These are phyloP conservation scores for Yamadazyma diddensiae DNA, from an alignment of 1,139 yeast species.

Conservation along the genomic window DNA sequence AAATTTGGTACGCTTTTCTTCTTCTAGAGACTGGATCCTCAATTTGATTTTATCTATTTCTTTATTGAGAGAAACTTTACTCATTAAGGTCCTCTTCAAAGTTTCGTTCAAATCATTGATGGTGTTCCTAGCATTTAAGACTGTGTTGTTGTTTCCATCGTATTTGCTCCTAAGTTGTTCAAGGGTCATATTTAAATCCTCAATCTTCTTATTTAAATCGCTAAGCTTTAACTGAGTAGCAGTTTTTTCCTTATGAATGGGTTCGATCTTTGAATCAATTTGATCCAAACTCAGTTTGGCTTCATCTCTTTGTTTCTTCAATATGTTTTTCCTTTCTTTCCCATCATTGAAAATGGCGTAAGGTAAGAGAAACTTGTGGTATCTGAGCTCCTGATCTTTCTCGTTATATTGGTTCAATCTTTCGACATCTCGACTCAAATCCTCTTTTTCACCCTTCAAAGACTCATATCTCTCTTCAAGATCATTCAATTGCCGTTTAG, in stretches of 20 bases:
- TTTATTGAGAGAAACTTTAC: constrained; percentile 16
- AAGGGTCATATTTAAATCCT: no score
- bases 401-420: constrained; percentile 38
- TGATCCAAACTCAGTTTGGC: constrained; percentile 31
- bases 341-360: constrained; percentile 59
- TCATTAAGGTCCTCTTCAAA: constrained; percentile 19
- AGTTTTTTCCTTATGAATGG: constrained; percentile 23
- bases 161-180: no score
- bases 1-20: constrained; percentile 9
- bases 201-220: not conserved
- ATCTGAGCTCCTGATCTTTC: constrained; percentile 41
- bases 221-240: not conserved
- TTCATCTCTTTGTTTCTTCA: constrained; percentile 41
- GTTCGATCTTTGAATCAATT: constrained; percentile 29
- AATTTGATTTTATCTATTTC: not conserved
- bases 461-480: constrained; percentile 21
- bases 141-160: no score
- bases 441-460: constrained; percentile 26
- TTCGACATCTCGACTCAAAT: constrained; percentile 35
- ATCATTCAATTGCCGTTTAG: constrained; percentile 12
- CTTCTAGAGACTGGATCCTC: constrained; percentile 1
- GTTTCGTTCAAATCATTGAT: not conserved
- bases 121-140: not conserved
- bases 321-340: constrained; percentile 37
- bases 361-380: constrained; percentile 54